A percentile compares a stretch with the other conserved stretches of the same genome.
phyloP scores from a whole-genome alignment of 2,329 filamentous ascomycete species.

The Talaromyces funiculosus region DNA sequence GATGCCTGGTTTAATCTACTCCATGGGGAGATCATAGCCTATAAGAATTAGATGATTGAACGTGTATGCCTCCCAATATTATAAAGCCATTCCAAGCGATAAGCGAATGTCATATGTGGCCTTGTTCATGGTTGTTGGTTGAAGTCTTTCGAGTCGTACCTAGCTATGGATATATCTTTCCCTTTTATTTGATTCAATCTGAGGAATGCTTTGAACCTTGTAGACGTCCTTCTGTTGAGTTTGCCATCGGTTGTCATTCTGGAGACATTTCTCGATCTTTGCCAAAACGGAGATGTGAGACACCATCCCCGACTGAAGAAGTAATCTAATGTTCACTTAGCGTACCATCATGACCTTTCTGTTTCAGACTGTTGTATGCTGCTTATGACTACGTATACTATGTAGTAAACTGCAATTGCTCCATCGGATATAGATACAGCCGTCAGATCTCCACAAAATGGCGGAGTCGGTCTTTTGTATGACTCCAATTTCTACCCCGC shows the following conservation, averaged over 20 bases:
- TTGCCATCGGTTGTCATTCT: too few relatives aligned
- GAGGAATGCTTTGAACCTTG: too few relatives aligned
- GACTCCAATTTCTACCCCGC: not conserved
- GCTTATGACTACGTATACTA: too few relatives aligned
- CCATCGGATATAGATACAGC: not conserved
- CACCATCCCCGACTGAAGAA: too few relatives aligned
- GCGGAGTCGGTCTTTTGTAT: not conserved
- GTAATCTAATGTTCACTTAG: too few relatives aligned
- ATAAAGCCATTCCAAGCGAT: not conserved
- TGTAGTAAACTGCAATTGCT: not conserved
- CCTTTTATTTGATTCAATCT: too few relatives aligned
- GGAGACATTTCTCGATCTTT: too few relatives aligned
- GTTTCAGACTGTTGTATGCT: too few relatives aligned
- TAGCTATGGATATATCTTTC: too few relatives aligned
- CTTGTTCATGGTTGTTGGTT: not conserved
- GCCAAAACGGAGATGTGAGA: too few relatives aligned
- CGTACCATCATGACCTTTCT: too few relatives aligned
- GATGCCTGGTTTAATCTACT: constrained; percentile 12
- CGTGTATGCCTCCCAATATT: not conserved
- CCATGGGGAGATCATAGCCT: constrained; percentile 10
- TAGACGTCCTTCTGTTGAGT: too few relatives aligned
- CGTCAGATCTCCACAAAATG: constrained; percentile 1
- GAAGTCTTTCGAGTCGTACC: not conserved
- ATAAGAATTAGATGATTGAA: not conserved
- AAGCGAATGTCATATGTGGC: not conserved